Percentiles rank a stretch among this genome's conserved stretches.
Evolutionary conservation across 306 rosid species (phyloP).

Genomic region (barrel medic (Medicago truncatula)): MtrunA17r5.0-ANR NC_053045.1:28066001-28066500

Average conservation of each 20-base stretch:
- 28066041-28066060: conserved; percentile 91
- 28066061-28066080: conserved; percentile 94
- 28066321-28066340: neutral
- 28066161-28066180: conserved; percentile 85
- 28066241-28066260: conserved; percentile 7
- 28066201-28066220: conserved; percentile 30
- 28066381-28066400: neutral
- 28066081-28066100: conserved; percentile 99
- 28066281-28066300: conserved; percentile 4
- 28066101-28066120: conserved; percentile 98
- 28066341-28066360: neutral
- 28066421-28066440: neutral
- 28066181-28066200: conserved; percentile 83
- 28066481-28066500: neutral
- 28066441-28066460: neutral
- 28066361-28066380: neutral
- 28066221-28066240: conserved; percentile 29
- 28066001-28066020: conserved; percentile 99
- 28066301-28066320: conserved; percentile 9
- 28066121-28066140: conserved; percentile 99
- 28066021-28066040: conserved; percentile 97
- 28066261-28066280: neutral
- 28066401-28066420: neutral
- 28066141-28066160: conserved; percentile 98
- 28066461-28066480: neutral